Evolutionary conservation across 2,329 filamentous ascomycete genomes (phyloP).

Genomic region (Epichloe gansuensis): DNA sequence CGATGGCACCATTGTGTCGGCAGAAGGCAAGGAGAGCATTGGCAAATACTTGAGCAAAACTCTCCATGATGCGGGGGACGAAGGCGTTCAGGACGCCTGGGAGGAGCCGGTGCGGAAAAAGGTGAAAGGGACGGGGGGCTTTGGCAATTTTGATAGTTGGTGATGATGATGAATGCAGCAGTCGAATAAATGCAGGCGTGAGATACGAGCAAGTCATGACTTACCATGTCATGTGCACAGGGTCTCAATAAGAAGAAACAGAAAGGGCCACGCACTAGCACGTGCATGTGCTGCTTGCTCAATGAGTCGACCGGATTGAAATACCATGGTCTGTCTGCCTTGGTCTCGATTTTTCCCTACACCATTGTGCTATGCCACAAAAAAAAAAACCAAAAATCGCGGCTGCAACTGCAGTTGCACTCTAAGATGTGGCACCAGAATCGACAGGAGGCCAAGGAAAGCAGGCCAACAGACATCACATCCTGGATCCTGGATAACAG

Average conservation of each 20-base stretch:
- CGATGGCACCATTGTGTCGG: conserved; percentile 44
- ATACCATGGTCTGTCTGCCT: no score
- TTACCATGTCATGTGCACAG: no score
- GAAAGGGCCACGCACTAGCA: no score
- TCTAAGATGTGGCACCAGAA: not conserved
- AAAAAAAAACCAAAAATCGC: no score
- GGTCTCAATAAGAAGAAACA: no score
- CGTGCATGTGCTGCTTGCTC: no score
- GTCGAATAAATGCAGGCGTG: not conserved
- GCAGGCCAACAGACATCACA: not conserved
- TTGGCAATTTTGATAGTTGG: conserved; percentile 94
- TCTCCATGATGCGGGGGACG: conserved; percentile 32
- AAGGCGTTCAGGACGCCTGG: conserved; percentile 34
- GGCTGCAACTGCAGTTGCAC: no score
- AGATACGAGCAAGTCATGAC: no score
- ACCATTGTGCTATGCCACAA: no score
- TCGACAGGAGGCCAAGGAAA: not conserved
- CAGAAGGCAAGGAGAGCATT: conserved; percentile 32
- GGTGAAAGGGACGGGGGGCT: conserved; percentile 55
- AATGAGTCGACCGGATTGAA: no score
- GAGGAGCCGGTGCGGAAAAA: conserved; percentile 73
- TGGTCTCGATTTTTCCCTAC: no score
- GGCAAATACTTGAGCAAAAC: conserved; percentile 75
- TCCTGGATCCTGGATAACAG: not conserved
- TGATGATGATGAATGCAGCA: conserved; percentile 28